phyloP scores from a whole-genome alignment of 2,329 filamentous ascomycete genomes.

The Aspergillus sp. region DNA sequence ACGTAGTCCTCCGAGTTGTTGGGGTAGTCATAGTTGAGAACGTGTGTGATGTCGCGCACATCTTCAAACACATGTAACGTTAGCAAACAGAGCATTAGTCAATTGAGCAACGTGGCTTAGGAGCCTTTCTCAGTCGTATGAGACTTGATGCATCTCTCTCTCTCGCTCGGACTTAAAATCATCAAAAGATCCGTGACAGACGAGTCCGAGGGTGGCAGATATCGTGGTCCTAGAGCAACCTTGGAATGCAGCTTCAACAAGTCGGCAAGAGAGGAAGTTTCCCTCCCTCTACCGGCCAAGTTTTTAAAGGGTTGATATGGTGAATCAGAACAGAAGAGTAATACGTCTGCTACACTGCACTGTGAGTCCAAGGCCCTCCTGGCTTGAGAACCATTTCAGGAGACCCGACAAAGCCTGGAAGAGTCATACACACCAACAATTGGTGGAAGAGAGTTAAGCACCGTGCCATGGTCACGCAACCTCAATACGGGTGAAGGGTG shows the following conservation, averaged over 20 bases:
- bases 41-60: conserved; percentile 99
- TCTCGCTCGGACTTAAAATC: conserved; percentile 49
- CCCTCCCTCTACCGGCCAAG: conserved; percentile 70
- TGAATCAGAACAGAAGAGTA: conserved; percentile 60
- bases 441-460: conserved; percentile 86
- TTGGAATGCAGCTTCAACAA: conserved; percentile 78
- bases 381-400: conserved; percentile 70
- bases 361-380: conserved; percentile 85
- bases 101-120: conserved; percentile 45
- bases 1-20: conserved; percentile 80
- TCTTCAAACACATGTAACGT: conserved; percentile 76
- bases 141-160: conserved; percentile 62
- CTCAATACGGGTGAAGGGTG: conserved; percentile 51
- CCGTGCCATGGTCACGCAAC: conserved; percentile 65
- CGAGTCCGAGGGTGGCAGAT: conserved; percentile 56
- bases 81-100: conserved; percentile 67
- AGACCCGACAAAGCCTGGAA: conserved; percentile 84
- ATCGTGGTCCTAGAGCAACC: conserved; percentile 67
- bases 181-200: conserved; percentile 45
- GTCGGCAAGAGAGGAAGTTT: conserved; percentile 56
- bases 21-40: conserved; percentile 99
- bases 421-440: conserved; percentile 86
- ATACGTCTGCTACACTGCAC: conserved; percentile 71
- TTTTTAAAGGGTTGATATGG: conserved; percentile 64
- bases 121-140: conserved; percentile 60